Evolutionary conservation across 2,329 filamentous ascomycete species (phyloP).

Genomic region (Xylaria multiplex): DNA sequence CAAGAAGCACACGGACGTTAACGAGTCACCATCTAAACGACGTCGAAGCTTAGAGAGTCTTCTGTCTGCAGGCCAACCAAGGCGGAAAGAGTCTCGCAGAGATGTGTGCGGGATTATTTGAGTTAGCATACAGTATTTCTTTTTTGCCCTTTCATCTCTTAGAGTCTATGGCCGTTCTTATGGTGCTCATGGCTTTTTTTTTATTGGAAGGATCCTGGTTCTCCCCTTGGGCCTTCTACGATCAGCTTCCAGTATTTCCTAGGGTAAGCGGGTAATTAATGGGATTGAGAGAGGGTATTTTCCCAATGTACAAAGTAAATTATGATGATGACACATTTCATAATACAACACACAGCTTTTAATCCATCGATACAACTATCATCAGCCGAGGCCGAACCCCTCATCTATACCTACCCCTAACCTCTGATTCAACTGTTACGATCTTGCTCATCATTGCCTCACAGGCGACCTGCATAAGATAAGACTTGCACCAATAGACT

Average conservation of each 20-base stretch:
- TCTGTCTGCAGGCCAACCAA: not conserved
- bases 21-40: not conserved
- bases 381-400: too few species aligned
- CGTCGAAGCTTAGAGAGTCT: conserved; percentile 17
- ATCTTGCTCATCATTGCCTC: too few species aligned
- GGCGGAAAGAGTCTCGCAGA: conserved; percentile 12
- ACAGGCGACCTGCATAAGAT: too few species aligned
- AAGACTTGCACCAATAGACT: too few species aligned
- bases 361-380: not conserved
- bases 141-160: not conserved
- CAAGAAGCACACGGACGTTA: not conserved
- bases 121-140: not conserved
- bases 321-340: not conserved
- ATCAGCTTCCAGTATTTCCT: not conserved
- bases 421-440: too few species aligned
- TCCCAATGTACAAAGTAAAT: not conserved
- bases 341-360: not conserved
- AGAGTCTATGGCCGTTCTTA: not conserved
- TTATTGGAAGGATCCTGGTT: too few species aligned
- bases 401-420: too few species aligned
- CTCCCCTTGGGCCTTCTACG: not conserved
- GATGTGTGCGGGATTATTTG: not conserved
- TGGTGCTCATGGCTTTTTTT: not conserved
- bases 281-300: not conserved
- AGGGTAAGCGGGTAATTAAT: not conserved